Base-by-base conservation (phyloP, 2,329 filamentous ascomycete genomes). In the Penicillium sp. region DNA sequence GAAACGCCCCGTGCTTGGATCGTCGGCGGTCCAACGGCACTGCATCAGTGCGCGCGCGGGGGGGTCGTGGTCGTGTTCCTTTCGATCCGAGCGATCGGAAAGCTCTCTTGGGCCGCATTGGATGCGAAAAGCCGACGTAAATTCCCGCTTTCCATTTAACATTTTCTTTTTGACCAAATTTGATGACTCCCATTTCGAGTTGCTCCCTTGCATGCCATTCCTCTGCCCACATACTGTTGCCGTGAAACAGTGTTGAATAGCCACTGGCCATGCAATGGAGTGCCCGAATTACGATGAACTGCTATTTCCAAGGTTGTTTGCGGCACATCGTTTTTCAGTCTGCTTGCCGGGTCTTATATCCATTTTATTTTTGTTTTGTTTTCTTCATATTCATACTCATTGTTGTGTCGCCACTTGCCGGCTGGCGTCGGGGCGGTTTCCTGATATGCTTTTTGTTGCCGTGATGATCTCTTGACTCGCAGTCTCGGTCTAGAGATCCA, bases 31-130 rank as follows among this genome's bases (percentile, higher is more conserved):
- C 71, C 21, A 75, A 73, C 52, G 69, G 70, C 16, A 62, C 74
- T n/a, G 62, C 64, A 4, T 64, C 69, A 13, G 66, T 72, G 43
- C 72, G 73, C 41, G 70, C 72, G 34, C 70, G 72, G 9, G 67
- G 70, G 9, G 67, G 70, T n/a, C 71, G 73, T 38, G 73, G 74
- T 36, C 69, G 72, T 34, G 71, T 75, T 46, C 73, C 68, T 33
- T 69, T 76, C 51, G 74, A 76, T 45, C 74, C 74, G 55, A 74
- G 72, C 60, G 75, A 77, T 47, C 71, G 73, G 34, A 94, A 93
- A 79, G 90, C 92, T 72, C 78, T 94, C 63, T 80, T 94, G 52
- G 89, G 89, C 44, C 82, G 90, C 52, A 94, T 94, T 68, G 90
- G 90, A 48, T 94, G 90, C 72, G 89, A 92, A 74, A 91, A 91